Base-by-base conservation (phyloP, 139 green algal genomes). In the Parachlorella kessleri region DNA sequence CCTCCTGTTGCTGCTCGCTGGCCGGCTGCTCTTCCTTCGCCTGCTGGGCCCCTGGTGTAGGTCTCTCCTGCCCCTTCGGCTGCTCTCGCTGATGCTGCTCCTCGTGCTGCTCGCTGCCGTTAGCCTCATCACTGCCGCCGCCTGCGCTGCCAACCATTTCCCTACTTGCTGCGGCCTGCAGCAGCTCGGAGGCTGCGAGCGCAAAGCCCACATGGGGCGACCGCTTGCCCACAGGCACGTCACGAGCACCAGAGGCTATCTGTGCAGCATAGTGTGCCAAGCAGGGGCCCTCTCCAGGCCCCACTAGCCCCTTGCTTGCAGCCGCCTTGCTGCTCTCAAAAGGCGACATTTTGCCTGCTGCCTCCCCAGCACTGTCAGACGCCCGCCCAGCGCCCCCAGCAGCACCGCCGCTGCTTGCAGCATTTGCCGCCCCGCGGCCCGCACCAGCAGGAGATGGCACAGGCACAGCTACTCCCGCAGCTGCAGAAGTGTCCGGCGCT, bases 151-250 rank as follows among this genome's bases (percentile, higher is more conserved):
- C n/a, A n/a, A n/a, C n/a, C n/a, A n/a, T n/a, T n/a, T n/a, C n/a
- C n/a, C n/a, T n/a, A n/a, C n/a, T n/a, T n/a, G n/a, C n/a, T n/a
- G n/a, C n/a, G n/a, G n/a, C n/a, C n/a, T 67, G 40, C 74, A 85
- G 72, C 54, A 82, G 8, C 67, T 78, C 74, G 3, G 42, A 75
- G 26, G 69, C 69, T 0, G 81, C 72, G 26, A 82, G 35, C n/a
- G 73, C 73, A 55, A 81, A 85, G 6, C 74, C 81, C 26, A 80
- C 66, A 39, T 78, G 66, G 38, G 66, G 10, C 10, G 73, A 18
- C 2, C 81, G 73, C 37, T 53, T 73, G 66, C 81, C 81, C 2
- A 81, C 69, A 39, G 41, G 63, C 4, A 30, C 48, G 6, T 7
- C n/a, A 10, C 3, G 3, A 4, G 42, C 72, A 0, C 32, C 72